Evolutionary conservation across 1,284 basidiomycete species (phyloP), one percentile per base, ranked within the genome.

Genomic region (Sanghuangporus sanghuang): DNA sequence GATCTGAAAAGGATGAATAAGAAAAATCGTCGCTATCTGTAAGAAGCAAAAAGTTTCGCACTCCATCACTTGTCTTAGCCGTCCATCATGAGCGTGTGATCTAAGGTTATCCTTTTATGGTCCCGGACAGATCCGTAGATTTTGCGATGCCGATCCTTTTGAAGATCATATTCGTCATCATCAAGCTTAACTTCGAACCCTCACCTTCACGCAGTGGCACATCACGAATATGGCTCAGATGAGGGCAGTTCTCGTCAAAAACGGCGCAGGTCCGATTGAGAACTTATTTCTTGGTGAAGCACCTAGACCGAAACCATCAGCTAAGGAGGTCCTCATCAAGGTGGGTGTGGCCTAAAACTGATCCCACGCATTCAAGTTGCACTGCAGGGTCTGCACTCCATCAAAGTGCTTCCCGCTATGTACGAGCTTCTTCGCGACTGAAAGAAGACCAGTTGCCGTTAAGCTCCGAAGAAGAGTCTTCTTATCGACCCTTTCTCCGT

Each of bases 161-260:
- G 27, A 35, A 36, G 53, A 54, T 54, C 53, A 54, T 36, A 54
- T 54, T 54, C 32, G 53, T 54, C 53, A 54, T 54, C 53, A 16
- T 46, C 44, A 46, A 54, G 3, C 35, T n/a, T 32, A 36, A 54
- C 50, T 23, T 23, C 27, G 32, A 38, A 54, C 53, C 12, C 32
- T 35, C 35, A 38, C 35, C 14, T 16, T 14, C 53, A 7, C 8
- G 32, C 14, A 16, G 52, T 40, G 16, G 11, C 48, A 50, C 8
- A 64, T 56, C 52, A 59, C 54, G 44, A 39, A 21, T 11, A 64
- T 64, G 63, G 40, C 66, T 46, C 64, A 66, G 52, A 97, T 96
- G 95, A 87, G 85, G 64, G 93, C 92, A 36, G 80, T 97, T 56
- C 79, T 94, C 46, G 82, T 97, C 74, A 92, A 92, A 77, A 84